Evolutionary conservation across 2,329 filamentous ascomycete genomes (phyloP).

Genomic region (Tolypocladium capitatum): DNA sequence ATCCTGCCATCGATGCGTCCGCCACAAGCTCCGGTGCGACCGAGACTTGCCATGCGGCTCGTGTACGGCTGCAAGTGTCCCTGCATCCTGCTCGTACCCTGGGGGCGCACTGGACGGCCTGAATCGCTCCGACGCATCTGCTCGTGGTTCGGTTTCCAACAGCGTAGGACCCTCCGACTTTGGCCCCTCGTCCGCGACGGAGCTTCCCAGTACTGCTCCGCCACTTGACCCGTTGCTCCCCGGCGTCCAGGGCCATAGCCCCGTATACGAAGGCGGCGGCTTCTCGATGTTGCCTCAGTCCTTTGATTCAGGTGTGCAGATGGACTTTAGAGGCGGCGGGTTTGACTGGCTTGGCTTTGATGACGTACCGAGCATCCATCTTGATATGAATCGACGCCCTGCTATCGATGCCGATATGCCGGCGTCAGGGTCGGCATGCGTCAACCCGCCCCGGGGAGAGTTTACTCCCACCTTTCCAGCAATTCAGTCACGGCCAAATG

Average conservation of each 20-base stretch:
- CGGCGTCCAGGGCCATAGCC: not conserved
- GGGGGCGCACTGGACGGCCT: not conserved
- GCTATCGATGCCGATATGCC: not conserved
- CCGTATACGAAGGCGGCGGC: not conserved
- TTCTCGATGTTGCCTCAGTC: not conserved
- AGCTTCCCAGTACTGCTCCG: not conserved
- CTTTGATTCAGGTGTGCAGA: not conserved
- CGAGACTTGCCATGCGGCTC: constrained; percentile 10
- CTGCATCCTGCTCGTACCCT: constrained; percentile 6
- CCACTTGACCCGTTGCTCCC: not conserved
- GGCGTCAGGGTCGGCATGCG: not conserved
- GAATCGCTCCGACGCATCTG: no score
- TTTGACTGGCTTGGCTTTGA: constrained; percentile 12
- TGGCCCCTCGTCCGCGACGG: not conserved
- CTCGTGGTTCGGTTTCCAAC: not conserved
- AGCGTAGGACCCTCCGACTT: not conserved
- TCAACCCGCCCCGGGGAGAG: not conserved
- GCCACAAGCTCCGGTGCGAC: constrained; percentile 13
- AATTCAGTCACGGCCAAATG: not conserved
- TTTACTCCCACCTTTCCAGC: not conserved
- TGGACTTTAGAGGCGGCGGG: constrained; percentile 6
- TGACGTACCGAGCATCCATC: constrained; percentile 5
- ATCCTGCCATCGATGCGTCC: constrained; percentile 15
- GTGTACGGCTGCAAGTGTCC: constrained; percentile 5
- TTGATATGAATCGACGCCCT: not conserved